Evolutionary conservation across 148 eudicot genomes (phyloP).

Genomic region (Vaccinium corymbosum): DNA sequence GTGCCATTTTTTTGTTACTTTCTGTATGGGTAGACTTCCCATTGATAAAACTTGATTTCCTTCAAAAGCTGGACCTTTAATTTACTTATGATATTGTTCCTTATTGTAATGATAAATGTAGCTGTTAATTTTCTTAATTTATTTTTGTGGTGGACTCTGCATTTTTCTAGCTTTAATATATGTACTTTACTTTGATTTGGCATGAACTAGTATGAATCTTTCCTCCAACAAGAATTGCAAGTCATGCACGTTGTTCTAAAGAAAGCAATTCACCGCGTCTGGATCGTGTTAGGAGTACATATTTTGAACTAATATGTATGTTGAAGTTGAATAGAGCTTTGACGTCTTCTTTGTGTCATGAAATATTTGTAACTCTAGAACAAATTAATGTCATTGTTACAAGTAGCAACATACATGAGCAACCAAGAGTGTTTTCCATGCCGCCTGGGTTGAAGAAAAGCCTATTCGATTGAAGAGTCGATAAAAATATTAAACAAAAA

Average conservation of each 20-base stretch:
- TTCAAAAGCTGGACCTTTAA: neutral
- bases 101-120: neutral
- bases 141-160: neutral
- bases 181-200: neutral
- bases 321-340: neutral
- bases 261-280: neutral
- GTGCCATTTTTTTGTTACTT: neutral
- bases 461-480: too few species aligned
- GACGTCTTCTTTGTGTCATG: neutral
- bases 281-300: neutral
- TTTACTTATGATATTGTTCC: neutral
- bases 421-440: too few species aligned
- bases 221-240: neutral
- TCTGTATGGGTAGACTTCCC: neutral
- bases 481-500: neutral
- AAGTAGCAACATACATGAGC: neutral
- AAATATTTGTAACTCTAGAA: neutral
- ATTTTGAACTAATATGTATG: neutral
- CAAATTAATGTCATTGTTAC: neutral
- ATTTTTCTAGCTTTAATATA: neutral
- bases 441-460: too few species aligned
- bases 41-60: constrained; percentile 5
- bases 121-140: neutral
- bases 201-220: neutral
- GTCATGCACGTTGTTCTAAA: neutral